Evolutionary conservation across 2,329 filamentous ascomycete species (phyloP).

Genomic region (Penicillium sp.): DNA sequence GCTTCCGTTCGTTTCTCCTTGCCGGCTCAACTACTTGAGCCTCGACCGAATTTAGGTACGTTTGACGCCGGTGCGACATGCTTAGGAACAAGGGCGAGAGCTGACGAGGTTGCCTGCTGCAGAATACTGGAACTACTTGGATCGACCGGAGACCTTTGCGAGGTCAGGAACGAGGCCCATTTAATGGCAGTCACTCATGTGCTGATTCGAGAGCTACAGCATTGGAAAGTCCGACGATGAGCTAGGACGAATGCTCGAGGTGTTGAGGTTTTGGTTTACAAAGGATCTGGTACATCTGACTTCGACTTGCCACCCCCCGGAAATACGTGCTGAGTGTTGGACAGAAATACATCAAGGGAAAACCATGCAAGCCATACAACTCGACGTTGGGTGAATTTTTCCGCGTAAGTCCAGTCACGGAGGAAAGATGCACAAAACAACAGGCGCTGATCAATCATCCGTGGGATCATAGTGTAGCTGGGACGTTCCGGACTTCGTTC

Average conservation of each 20-base stretch:
- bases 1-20: conserved; percentile 94
- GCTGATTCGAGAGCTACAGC: conserved; percentile 51
- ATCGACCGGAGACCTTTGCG: conserved; percentile 88
- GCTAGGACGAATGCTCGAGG: conserved; percentile 91
- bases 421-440: no score
- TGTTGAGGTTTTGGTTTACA: conserved; percentile 96
- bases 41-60: conserved; percentile 83
- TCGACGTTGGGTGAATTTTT: conserved; percentile 97
- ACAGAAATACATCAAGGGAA: conserved; percentile 95
- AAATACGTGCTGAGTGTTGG: conserved; percentile 22
- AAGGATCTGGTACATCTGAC: conserved; percentile 73
- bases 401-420: conserved; percentile 67
- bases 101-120: conserved; percentile 20
- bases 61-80: conserved; percentile 1
- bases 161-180: conserved; percentile 50
- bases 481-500: conserved; percentile 82
- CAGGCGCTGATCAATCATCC: background rate
- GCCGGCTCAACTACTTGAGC: conserved; percentile 92
- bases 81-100: background rate
- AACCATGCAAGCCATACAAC: conserved; percentile 99
- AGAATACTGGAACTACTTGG: conserved; percentile 99
- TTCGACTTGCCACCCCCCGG: background rate
- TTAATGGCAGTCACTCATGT: conserved; percentile 19
- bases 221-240: conserved; percentile 89
- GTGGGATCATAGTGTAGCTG: conserved; percentile 76